Evolutionary conservation across 2,329 filamentous ascomycete species (phyloP), one percentile per base, ranked within the genome.

Genomic region (Cladosporium sp.): DNA sequence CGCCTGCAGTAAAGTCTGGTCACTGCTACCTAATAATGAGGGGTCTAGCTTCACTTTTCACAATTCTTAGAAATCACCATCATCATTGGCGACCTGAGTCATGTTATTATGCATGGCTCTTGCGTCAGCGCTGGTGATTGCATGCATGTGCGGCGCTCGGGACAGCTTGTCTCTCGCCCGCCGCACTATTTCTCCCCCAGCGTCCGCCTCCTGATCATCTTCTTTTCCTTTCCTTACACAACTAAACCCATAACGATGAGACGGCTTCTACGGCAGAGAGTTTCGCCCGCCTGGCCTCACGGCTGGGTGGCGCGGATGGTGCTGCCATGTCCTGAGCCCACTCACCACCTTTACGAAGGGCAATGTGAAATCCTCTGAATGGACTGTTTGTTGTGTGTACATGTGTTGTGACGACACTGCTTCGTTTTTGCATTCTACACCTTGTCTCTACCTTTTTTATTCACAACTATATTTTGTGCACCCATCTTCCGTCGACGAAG

Each of bases 161-260:
- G 41, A 47, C 41, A 24, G 41, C 41, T 47, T 21, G 41, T 47
- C 41, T 47, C 41, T 21, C n/a, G 10, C 14, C 6, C 21, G 49
- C 21, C 47, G 36, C 36, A 44, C 38, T 47, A 47, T 47, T 47
- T 47, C 18, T 21, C n/a, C 10, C 41, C 41, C 41, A 21, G 41
- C 14, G 41, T 8, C 6, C 41, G 41, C 41, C 41, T 47, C 41
- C 41, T 47, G 41, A 47, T 69, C 77, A 73, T 71, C 49, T 52
- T 52, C 52, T 32, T 82, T 80, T 14, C 34, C 80, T 78, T 81
- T 85, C 83, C 80, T 77, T 79, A 87, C 79, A 85, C 88, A 92
- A 92, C 89, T 92, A 92, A 87, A 87, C 86, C 88, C 89, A 88
- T 87, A 78, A 84, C 90, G 90, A 93, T 86, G 90, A 91, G 88